Base-by-base conservation (phyloP, 805 yeast genomes). In the Yamadazyma nakazawae region DNA sequence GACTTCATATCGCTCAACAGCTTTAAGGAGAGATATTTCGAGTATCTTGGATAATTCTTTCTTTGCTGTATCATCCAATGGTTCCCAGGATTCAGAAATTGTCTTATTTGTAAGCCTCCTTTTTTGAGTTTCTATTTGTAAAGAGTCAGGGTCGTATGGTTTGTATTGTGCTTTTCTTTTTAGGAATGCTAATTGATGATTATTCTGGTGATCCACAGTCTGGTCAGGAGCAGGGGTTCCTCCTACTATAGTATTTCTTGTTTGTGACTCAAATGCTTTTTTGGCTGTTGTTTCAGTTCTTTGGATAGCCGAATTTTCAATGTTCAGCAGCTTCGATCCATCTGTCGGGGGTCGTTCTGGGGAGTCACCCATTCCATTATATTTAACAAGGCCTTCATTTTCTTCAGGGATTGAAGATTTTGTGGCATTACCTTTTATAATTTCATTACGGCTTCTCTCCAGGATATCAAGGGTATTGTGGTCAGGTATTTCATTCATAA, bases 41-140 rank as follows among this genome's bases (percentile, higher is more conserved):
- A 67, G 46, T 10, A 67, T 58, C 30, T 56, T 54, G 18, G 57
- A 59, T 9, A 66, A 40, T 1, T 63, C 57, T 13, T 37, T 40
- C 6, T 49, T 11, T 1, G 54, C 47, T 3, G 43, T 34, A 3
- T 45, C 36, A 34, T 58, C 61, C 13, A 67, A 43, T 1, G 64
- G 62, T 42, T 60, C 62, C 72, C 72, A 67, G 14, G 61, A 52
- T 31, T 49, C 49, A 19, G 64, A 68, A 11, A 66, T 63, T 3
- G 61, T 16, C 34, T 54, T 60, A 1, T 62, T 64, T 6, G 66
- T 52, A 1, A 66, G 51, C 35, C 39, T 47, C 46, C 35, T 50
- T 47, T 32, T 49, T 49, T 34, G 52, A 25, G 46, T 42, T 39
- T 43, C 49, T 43, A 18, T 32, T 18, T 47, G 46, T n/a, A 46